Conservation (phyloP, 306 rosid genomes). For the Prunus davidiana region DNA sequence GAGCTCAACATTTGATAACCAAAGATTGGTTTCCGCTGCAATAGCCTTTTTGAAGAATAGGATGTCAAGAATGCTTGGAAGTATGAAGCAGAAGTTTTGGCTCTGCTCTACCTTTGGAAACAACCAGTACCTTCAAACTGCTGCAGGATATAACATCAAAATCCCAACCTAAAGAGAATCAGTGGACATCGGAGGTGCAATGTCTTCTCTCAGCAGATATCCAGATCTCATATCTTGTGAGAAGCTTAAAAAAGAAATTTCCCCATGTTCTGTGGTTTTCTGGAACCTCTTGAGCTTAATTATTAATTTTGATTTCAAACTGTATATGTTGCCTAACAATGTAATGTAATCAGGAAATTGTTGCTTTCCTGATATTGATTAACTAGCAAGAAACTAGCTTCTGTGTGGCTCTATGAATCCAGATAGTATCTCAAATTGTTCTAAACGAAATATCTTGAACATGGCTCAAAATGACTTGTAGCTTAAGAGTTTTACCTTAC, state of each 20-base stretch:
- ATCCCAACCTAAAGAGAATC: constrained; percentile 51
- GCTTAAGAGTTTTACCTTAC: neutral
- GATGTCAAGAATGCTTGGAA: constrained; percentile 33
- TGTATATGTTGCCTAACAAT: constrained; percentile 22
- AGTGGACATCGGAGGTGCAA: constrained; percentile 11
- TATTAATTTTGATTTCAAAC: neutral
- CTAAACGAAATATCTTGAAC: neutral
- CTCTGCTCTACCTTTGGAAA: constrained; percentile 35
- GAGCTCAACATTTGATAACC: constrained; percentile 42
- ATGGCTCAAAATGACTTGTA: neutral
- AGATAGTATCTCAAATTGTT: neutral
- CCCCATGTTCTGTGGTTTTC: neutral
- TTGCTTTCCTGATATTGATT: neutral
- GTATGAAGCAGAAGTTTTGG: constrained; percentile 52
- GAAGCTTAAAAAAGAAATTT: constrained; percentile 26
- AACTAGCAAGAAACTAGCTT: neutral
- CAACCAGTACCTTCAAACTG: constrained; percentile 12
- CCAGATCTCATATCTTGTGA: constrained; percentile 69
- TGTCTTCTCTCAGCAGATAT: constrained; percentile 5
- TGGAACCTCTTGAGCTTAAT: neutral
- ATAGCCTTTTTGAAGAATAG: constrained; percentile 39
- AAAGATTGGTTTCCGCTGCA: constrained; percentile 41
- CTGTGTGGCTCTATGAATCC: neutral
- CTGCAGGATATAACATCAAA: constrained; percentile 14
- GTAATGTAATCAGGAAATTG: constrained; percentile 4